These are phyloP conservation scores for Pilasporangium apinafurcum DNA, from an alignment of 352 stramenopile species.

Conservation along the genomic window DNA sequence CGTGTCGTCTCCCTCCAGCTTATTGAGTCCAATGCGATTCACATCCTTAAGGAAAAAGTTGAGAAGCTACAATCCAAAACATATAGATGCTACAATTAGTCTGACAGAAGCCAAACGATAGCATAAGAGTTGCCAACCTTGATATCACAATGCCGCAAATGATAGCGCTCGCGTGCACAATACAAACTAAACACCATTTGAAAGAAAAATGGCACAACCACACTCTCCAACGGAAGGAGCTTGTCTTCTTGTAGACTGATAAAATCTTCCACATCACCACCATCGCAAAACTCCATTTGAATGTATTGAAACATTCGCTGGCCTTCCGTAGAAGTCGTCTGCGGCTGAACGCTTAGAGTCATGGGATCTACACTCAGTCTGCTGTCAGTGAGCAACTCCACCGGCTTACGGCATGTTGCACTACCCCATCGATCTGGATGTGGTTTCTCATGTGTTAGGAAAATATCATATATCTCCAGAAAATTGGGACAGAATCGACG, in stretches of 20 bases:
- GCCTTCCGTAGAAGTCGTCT: constrained; percentile 5
- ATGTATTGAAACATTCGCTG: constrained; percentile 92
- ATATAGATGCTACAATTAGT: constrained; percentile 1
- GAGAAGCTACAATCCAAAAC: constrained; percentile 63
- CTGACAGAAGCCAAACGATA: constrained; percentile 1
- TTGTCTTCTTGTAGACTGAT: constrained; percentile 81
- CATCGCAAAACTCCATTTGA: constrained; percentile 96
- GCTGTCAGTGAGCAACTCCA: constrained; percentile 35
- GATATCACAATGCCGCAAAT: constrained; percentile 97
- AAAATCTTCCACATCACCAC: constrained; percentile 95
- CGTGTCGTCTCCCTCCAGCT: constrained; percentile 21
- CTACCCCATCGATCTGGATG: constrained; percentile 50
- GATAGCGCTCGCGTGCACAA: constrained; percentile 82
- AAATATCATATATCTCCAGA: constrained; percentile 88
- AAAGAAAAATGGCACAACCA: constrained; percentile 90
- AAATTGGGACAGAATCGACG: constrained; percentile 93
- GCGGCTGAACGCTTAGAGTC: neutral
- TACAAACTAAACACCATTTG: constrained; percentile 97
- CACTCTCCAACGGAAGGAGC: constrained; percentile 37
- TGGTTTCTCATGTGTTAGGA: constrained; percentile 74
- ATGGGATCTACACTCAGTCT: constrained; percentile 8
- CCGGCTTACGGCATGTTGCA: constrained; percentile 52
- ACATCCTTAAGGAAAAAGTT: constrained; percentile 97
- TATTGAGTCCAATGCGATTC: constrained; percentile 22
- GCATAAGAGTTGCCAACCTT: constrained; percentile 60